These are phyloP conservation scores for Alternaria brassicae DNA, from an alignment of 2,329 filamentous ascomycete species.

Conservation along the genomic window DNA sequence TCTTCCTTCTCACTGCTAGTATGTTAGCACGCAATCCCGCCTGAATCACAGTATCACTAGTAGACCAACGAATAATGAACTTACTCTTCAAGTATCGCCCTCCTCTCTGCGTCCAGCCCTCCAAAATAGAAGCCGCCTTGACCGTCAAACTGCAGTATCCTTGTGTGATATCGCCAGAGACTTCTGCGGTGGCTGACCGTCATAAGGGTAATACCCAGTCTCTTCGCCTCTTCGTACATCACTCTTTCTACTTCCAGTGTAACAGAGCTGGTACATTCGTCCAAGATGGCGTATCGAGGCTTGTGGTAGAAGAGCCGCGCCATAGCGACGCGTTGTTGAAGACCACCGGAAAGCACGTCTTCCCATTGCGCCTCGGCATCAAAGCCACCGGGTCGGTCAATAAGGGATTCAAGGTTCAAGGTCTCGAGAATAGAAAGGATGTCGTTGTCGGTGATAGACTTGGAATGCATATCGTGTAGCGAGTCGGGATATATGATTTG, in stretches of 20 bases:
- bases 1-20: conserved; percentile 81
- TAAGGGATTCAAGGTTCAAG: conserved; percentile 82
- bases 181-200: conserved; percentile 91
- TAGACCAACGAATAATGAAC: conserved; percentile 28
- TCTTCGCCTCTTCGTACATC: conserved; percentile 98
- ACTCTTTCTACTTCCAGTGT: conserved; percentile 92
- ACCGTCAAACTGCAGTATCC: conserved; percentile 95
- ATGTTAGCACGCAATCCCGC: conserved; percentile 22
- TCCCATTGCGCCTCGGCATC: conserved; percentile 97
- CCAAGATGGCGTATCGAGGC: conserved; percentile 91
- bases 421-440: conserved; percentile 77
- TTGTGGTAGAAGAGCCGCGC: conserved; percentile 92
- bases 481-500: conserved; percentile 97
- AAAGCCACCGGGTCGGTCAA: conserved; percentile 82
- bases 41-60: neutral
- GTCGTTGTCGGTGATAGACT: conserved; percentile 81
- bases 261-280: conserved; percentile 96
- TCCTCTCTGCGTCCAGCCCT: conserved; percentile 82
- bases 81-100: conserved; percentile 84
- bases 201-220: conserved; percentile 91
- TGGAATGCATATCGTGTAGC: conserved; percentile 83
- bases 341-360: conserved; percentile 87
- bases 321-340: conserved; percentile 97
- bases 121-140: conserved; percentile 93
- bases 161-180: conserved; percentile 94